Conservation (phyloP, 768 basidiomycete genomes). For the Jaapia argillacea region DNA sequence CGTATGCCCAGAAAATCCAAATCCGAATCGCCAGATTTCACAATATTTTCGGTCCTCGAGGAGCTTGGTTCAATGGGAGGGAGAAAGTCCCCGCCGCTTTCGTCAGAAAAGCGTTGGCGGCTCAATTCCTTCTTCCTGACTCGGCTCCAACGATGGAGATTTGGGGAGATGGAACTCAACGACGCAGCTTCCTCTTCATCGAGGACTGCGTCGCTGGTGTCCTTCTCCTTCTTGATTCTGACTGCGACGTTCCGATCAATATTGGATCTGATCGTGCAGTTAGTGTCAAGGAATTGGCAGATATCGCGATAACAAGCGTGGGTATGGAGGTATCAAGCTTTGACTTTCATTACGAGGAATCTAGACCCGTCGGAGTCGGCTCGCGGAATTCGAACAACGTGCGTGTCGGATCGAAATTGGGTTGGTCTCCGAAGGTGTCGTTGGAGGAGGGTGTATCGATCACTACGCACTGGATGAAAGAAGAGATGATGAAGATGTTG, state of each 20-base stretch:
- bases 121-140: slow-evolving; percentile 10
- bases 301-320: slow-evolving; percentile 25
- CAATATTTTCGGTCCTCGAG: slow-evolving; percentile 47
- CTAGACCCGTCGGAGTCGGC: slow-evolving; percentile 34
- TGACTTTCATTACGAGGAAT: slow-evolving; percentile 15
- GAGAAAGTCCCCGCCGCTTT: slow-evolving; percentile 53
- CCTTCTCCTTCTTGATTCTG: slow-evolving; percentile 29
- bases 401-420: slow-evolving; percentile 18
- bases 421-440: slow-evolving; percentile 32
- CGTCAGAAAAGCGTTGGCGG: slow-evolving; percentile 39
- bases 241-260: slow-evolving; percentile 29
- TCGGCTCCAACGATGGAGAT: slow-evolving; percentile 30
- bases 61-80: slow-evolving; percentile 40
- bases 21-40: slow-evolving; percentile 46
- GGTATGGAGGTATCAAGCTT: slow-evolving; percentile 20
- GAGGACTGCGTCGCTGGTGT: slow-evolving; percentile 44
- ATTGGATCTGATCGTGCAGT: slow-evolving; percentile 40
- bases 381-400: slow-evolving; percentile 45
- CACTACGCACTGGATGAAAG: slow-evolving; percentile 39
- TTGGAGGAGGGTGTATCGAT: slow-evolving; percentile 36
- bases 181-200: slow-evolving; percentile 47
- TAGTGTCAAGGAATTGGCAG: slow-evolving; percentile 31
- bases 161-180: slow-evolving; percentile 46
- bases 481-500: slow-evolving; percentile 22
- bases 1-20: slow-evolving; percentile 20